These are phyloP conservation scores for Sherardia arvensis DNA, from an alignment of 257 asterid genomes.

Conservation along the genomic window DNA sequence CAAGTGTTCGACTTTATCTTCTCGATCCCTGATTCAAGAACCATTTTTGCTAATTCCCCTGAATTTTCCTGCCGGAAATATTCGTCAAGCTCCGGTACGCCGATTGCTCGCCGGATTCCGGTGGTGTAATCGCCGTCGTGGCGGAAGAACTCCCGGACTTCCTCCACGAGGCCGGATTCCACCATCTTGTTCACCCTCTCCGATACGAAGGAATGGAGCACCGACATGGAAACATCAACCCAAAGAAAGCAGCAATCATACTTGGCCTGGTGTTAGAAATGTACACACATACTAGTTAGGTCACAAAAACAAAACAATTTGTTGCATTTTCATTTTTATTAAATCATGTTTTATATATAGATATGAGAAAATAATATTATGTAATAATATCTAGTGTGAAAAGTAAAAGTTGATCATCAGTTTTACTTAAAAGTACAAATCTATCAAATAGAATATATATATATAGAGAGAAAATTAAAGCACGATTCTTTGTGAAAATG, in stretches of 20 bases:
- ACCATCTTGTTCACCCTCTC: conserved; percentile 64
- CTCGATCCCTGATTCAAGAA: conserved; percentile 39
- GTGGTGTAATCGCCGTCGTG: conserved; percentile 38
- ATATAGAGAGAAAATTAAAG: no score
- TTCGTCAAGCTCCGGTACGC: conserved; percentile 62
- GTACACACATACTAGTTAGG: not conserved
- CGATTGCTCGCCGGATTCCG: conserved; percentile 69
- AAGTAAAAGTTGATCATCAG: no score
- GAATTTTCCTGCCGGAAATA: conserved; percentile 23
- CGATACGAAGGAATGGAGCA: conserved; percentile 45
- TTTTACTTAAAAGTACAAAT: no score
- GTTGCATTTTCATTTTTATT: no score
- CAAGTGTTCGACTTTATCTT: conserved; percentile 52
- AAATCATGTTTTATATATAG: no score
- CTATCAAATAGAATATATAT: no score
- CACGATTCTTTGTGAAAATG: no score
- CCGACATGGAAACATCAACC: conserved; percentile 46
- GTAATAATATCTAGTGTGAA: no score
- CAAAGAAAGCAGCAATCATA: conserved; percentile 62
- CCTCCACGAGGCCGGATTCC: conserved; percentile 47
- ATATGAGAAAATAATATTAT: no score
- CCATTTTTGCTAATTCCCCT: conserved; percentile 13
- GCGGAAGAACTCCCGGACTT: conserved; percentile 40
- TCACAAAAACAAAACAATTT: not conserved
- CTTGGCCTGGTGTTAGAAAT: conserved; percentile 10